Evolutionary conservation across 2,329 filamentous ascomycete genomes (phyloP).

Genomic region (Microdochium trichocladiopsis): DNA sequence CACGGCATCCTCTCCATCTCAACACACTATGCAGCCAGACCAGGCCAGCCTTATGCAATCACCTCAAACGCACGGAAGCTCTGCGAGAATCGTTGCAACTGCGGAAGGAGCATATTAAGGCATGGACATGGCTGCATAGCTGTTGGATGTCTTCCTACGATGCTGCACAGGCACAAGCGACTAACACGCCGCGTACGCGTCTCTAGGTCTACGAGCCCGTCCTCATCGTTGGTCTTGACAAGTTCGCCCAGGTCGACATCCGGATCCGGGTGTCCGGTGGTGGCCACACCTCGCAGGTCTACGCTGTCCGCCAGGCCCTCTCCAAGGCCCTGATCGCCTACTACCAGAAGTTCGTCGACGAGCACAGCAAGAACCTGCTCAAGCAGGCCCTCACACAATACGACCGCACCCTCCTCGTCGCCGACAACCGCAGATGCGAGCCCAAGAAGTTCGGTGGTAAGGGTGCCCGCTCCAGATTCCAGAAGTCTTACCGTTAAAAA

Average conservation of each 20-base stretch:
- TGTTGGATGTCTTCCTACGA: background rate
- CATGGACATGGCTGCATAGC: background rate
- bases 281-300: conserved; percentile 96
- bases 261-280: conserved; percentile 92
- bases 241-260: conserved; percentile 95
- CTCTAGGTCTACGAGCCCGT: conserved; percentile 91
- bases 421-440: conserved; percentile 98
- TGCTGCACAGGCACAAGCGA: background rate
- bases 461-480: conserved; percentile 93
- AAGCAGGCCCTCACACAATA: conserved; percentile 96
- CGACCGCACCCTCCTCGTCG: conserved; percentile 95
- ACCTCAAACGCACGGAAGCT: too few relatives aligned
- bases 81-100: background rate
- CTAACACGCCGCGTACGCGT: conserved; percentile 5
- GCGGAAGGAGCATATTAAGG: background rate
- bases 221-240: conserved; percentile 94
- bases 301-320: conserved; percentile 98
- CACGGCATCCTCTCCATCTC: background rate
- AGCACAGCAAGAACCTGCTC: conserved; percentile 99
- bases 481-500: conserved; percentile 97
- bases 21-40: background rate
- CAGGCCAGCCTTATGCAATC: background rate
- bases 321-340: conserved; percentile 96
- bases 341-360: conserved; percentile 99
- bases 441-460: conserved; percentile 97